A percentile compares a stretch with the other conserved stretches of the same genome.
These are phyloP conservation scores for Rhododendron kiyosumense DNA, from an alignment of 148 eudicot species.

Conservation along the genomic window DNA sequence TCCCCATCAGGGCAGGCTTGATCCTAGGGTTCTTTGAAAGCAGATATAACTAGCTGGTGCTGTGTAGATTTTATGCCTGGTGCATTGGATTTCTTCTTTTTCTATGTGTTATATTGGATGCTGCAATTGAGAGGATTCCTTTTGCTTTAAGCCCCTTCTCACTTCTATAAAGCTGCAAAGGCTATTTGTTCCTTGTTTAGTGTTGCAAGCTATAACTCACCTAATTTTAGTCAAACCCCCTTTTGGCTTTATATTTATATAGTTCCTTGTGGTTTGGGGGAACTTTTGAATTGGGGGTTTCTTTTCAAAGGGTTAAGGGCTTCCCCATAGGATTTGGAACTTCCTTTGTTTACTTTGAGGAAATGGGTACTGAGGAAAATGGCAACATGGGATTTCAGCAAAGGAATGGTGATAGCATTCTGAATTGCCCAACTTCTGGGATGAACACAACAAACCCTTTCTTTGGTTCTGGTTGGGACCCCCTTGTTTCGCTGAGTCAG, in stretches of 20 bases:
- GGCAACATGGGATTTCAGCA: constrained; percentile 54
- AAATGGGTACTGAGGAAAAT: constrained; percentile 61
- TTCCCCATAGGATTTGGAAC: constrained; percentile 26
- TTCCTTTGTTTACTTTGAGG: constrained; percentile 31
- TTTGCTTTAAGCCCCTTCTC: constrained; percentile 56
- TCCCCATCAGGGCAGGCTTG: constrained; percentile 30
- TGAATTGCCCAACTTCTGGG: constrained; percentile 48
- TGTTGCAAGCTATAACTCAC: constrained; percentile 62
- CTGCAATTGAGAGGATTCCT: constrained; percentile 45
- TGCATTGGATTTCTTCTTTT: constrained; percentile 48
- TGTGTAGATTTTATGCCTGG: constrained; percentile 53
- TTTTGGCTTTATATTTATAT: constrained; percentile 32
- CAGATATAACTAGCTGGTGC: constrained; percentile 21
- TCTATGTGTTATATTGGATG: constrained; percentile 43
- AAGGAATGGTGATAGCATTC: constrained; percentile 30
- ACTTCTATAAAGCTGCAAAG: constrained; percentile 78
- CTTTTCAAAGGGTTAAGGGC: constrained; percentile 16
- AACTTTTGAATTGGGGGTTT: constrained; percentile 31
- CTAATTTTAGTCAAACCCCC: constrained; percentile 65
- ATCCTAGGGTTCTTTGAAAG: constrained; percentile 40
- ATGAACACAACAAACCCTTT: constrained; percentile 37
- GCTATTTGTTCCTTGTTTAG: constrained; percentile 81
- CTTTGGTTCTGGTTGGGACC: constrained; percentile 69
- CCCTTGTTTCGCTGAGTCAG: constrained; percentile 51
- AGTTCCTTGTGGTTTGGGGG: constrained; percentile 28